Conservation (phyloP, 768 basidiomycete species). For the Lentinula edodes region DNA sequence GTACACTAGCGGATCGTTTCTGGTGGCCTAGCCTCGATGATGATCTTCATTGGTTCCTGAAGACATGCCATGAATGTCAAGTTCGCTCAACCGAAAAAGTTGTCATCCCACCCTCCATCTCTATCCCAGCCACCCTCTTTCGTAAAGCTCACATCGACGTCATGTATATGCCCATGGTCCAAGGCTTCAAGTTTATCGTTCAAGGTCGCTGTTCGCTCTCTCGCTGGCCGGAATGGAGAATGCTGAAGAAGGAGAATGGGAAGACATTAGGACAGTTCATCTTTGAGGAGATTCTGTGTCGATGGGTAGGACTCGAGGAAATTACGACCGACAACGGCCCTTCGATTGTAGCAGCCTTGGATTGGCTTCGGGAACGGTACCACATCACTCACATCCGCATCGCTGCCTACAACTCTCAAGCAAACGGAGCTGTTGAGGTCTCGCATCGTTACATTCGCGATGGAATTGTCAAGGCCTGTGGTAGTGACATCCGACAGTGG, state of each 20-base stretch:
- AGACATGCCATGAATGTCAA: no score
- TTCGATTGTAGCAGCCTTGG: slow-evolving; percentile 21
- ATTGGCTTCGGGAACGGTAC: slow-evolving; percentile 12
- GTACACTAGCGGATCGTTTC: background rate
- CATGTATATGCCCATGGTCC: no score
- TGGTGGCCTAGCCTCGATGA: no score
- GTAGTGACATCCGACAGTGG: slow-evolving; percentile 27
- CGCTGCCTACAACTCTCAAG: slow-evolving; percentile 34
- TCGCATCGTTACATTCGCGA: slow-evolving; percentile 22
- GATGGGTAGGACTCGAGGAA: slow-evolving; percentile 27
- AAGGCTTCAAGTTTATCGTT: no score
- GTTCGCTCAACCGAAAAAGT: no score
- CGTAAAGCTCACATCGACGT: no score
- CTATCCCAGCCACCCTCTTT: no score
- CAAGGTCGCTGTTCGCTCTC: no score
- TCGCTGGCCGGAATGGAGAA: no score
- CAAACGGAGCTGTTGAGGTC: slow-evolving; percentile 30
- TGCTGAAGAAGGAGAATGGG: no score
- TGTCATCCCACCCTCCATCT: no score
- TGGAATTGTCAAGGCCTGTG: slow-evolving; percentile 23
- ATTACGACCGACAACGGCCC: slow-evolving; percentile 35
- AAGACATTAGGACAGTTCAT: background rate
- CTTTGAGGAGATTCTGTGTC: slow-evolving; percentile 11
- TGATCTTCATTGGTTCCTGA: no score
- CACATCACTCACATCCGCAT: slow-evolving; percentile 27